Percentiles rank a stretch among this genome's conserved stretches.
Evolutionary conservation across 495 filamentous ascomycete species (phyloP).

Genomic region (Aspergillus bertholletiae): DNA sequence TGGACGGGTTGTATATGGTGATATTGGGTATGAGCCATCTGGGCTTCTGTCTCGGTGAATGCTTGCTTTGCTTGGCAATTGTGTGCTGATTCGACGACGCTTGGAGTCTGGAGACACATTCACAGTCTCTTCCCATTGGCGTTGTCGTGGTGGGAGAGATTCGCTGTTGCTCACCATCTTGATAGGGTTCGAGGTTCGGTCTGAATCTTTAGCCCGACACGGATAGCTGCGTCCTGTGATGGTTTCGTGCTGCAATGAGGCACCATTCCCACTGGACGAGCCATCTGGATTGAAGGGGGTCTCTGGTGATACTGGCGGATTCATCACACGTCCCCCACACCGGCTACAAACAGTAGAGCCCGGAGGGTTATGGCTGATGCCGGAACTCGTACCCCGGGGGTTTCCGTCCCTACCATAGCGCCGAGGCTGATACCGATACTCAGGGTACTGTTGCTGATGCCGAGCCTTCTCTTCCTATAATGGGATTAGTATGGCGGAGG

Average conservation of each 20-base stretch:
- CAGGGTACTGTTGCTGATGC: conserved; percentile 86
- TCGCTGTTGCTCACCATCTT: conserved; percentile 21
- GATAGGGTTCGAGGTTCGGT: conserved; percentile 20
- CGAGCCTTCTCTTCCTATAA: conserved; percentile 81
- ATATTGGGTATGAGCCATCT: conserved; percentile 29
- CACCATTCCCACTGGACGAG: conserved; percentile 13
- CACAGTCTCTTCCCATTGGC: conserved; percentile 27
- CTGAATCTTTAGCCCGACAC: conserved; percentile 17
- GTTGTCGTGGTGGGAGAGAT: conserved; percentile 16
- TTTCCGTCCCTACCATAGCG: conserved; percentile 58
- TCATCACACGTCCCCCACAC: conserved; percentile 46
- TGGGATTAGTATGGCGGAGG: conserved; percentile 6
- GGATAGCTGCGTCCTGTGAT: conserved; percentile 22
- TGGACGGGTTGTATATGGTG: conserved; percentile 29
- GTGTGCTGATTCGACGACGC: conserved; percentile 50
- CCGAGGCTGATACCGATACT: conserved; percentile 91
- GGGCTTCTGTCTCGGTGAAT: conserved; percentile 33
- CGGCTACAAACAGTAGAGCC: conserved; percentile 38
- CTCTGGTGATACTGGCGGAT: conserved; percentile 41
- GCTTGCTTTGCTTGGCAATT: conserved; percentile 21
- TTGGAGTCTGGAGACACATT: conserved; percentile 49
- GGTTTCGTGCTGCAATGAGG: conserved; percentile 15
- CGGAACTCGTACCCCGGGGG: conserved; percentile 24
- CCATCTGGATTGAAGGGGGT: conserved; percentile 30
- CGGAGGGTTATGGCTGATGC: conserved; percentile 38